A percentile compares a stretch with the other conserved stretches of the same genome.
Evolutionary conservation across 108 stramenopile genomes (phyloP).

Genomic region (Skeletonema menzelii): DNA sequence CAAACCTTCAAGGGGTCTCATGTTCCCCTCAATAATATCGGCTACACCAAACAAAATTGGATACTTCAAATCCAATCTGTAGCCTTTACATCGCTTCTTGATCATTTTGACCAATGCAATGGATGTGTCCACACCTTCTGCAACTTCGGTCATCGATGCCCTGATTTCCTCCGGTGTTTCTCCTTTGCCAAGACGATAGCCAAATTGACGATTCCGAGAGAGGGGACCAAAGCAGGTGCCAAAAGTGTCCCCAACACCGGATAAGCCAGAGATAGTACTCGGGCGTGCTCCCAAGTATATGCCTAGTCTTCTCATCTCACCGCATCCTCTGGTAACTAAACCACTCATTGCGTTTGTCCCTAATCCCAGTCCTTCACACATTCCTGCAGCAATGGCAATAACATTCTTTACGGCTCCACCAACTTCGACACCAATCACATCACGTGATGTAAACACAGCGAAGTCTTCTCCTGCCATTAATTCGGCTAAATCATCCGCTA

Average conservation of each 20-base stretch:
- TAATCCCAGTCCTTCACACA: slow-evolving; percentile 95
- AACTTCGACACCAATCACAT: slow-evolving; percentile 95
- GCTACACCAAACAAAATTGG: slow-evolving; percentile 96
- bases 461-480: slow-evolving; percentile 83
- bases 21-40: slow-evolving; percentile 87
- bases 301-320: slow-evolving; percentile 94
- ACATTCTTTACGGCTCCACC: slow-evolving; percentile 98
- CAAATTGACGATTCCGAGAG: slow-evolving; percentile 92
- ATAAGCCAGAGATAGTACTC: slow-evolving; percentile 88
- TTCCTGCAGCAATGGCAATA: slow-evolving; percentile 96
- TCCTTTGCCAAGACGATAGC: slow-evolving; percentile 91
- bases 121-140: slow-evolving; percentile 95
- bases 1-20: slow-evolving; percentile 88
- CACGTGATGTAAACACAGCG: slow-evolving; percentile 85
- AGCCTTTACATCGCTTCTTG: slow-evolving; percentile 84
- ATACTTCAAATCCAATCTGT: slow-evolving; percentile 91
- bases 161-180: slow-evolving; percentile 92
- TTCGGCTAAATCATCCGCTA: slow-evolving; percentile 89
- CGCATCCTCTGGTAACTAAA: slow-evolving; percentile 94
- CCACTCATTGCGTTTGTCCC: slow-evolving; percentile 97
- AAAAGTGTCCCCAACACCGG: slow-evolving; percentile 97
- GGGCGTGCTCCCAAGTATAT: slow-evolving; percentile 85
- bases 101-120: slow-evolving; percentile 91
- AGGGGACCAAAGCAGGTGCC: slow-evolving; percentile 98
- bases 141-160: slow-evolving; percentile 88